Evolutionary conservation across 2,329 filamentous ascomycete genomes (phyloP), one percentile per base, ranked within the genome.

Genomic region (Epichloe elymi): DNA sequence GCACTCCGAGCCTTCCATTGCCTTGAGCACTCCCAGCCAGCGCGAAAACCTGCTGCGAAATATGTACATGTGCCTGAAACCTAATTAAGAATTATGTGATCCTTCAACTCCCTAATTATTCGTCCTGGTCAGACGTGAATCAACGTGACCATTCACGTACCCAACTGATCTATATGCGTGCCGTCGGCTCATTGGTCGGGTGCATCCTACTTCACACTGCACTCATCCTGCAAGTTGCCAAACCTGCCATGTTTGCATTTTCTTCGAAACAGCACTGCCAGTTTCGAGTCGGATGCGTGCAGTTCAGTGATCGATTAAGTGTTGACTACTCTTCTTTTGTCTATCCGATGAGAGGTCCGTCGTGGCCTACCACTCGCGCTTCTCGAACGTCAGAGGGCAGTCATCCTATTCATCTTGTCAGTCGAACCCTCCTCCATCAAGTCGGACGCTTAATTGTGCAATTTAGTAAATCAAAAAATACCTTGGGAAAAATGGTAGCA

Each of bases 401-500:
- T 93, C 85, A 65, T 94, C 88, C 86, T 91, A 23, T 40, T 14
- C 12, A 3, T 26, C 15, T 46, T 26, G 42, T 50, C 3, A 57
- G 38, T 33, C 15, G 40, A 6, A 39, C 8, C 26, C 26, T 30
- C 26, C 4, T 30, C 3, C 26, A 30, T 30, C 26, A 30, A 30
- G 8, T 30, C 26, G 26, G 26, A 30, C 26, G 26, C 26, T 30
- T 4, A 4, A 30, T 30, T 30, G 26, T 30, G 8, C 26, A 30
- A 30, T 10, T 30, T 30, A 4, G 26, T 30, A 11, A 30, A 30
- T 30, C 1, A 30, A 11, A 48, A 72, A 83, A 68, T 71, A 94
- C 90, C 85, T 86, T 85, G 51, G 93, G 93, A 78, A 98, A 98
- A 60, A 98, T 95, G 30, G 89, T 96, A 40, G 93, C 93, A 71